Percentiles rank a stretch among this genome's conserved stretches.
These are phyloP conservation scores for Globisporangium mamillatum DNA, from an alignment of 352 stramenopile species.

Conservation along the genomic window DNA sequence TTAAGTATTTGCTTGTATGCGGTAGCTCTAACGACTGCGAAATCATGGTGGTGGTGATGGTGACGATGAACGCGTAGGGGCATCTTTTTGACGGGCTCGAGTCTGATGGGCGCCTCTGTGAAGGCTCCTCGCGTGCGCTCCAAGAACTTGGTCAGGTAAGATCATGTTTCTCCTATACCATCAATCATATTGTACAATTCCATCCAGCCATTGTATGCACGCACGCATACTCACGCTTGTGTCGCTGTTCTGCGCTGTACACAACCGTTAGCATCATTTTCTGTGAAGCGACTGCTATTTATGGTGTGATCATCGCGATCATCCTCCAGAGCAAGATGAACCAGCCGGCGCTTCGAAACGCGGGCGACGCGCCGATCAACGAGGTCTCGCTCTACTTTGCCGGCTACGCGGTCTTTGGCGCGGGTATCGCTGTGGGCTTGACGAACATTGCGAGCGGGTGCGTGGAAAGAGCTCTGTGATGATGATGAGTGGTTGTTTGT, in stretches of 20 bases:
- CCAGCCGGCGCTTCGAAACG: constrained; percentile 56
- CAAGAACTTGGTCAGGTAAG: constrained; percentile 97
- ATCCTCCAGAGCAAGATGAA: constrained; percentile 98
- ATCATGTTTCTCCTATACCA: not conserved
- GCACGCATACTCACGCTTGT: not conserved
- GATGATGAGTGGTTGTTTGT: not conserved
- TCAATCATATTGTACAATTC: not conserved
- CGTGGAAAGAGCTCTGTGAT: constrained; percentile 11
- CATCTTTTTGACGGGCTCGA: constrained; percentile 93
- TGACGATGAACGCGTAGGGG: constrained; percentile 42
- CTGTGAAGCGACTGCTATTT: constrained; percentile 99
- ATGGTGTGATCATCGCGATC: constrained; percentile 99
- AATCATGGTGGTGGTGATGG: not conserved
- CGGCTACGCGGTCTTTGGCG: constrained; percentile 97
- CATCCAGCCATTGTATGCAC: too few species aligned
- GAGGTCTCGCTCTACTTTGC: constrained; percentile 92
- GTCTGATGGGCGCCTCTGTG: constrained; percentile 96
- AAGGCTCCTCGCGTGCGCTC: constrained; percentile 98
- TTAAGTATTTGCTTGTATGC: not conserved
- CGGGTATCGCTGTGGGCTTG: constrained; percentile 96
- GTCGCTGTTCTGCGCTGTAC: not conserved
- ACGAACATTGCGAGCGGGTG: constrained; percentile 97
- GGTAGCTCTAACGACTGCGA: constrained; percentile 4
- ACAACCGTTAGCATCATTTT: constrained; percentile 96
- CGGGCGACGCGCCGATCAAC: constrained; percentile 69